Conservation (phyloP, 2,329 filamentous ascomycete genomes). For the Ceratocystis ficicola region DNA sequence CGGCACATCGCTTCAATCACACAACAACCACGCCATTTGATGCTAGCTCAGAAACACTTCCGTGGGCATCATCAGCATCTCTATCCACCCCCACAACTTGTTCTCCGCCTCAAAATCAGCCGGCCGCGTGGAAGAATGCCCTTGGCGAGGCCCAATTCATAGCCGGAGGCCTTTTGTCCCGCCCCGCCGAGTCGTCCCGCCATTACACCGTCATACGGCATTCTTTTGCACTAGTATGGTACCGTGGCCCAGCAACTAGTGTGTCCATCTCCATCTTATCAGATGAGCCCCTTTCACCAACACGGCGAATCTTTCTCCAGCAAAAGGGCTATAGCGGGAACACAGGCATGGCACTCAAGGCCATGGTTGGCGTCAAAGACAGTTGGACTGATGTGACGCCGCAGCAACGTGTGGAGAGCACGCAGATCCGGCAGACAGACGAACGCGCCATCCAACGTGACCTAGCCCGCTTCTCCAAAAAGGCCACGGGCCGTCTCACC, state of each 20-base stretch:
- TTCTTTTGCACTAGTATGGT: slow-evolving; percentile 51
- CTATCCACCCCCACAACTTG: background rate
- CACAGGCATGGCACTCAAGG: slow-evolving; percentile 54
- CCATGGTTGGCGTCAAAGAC: slow-evolving; percentile 45
- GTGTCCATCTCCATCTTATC: slow-evolving; percentile 53
- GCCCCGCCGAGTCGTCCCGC: slow-evolving; percentile 51
- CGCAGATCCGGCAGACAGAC: slow-evolving; percentile 43
- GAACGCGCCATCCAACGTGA: slow-evolving; percentile 59
- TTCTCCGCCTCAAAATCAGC: background rate
- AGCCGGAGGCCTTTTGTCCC: slow-evolving; percentile 50
- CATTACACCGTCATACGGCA: slow-evolving; percentile 57
- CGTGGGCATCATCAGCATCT: background rate
- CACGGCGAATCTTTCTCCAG: slow-evolving; percentile 55
- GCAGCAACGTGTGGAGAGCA: slow-evolving; percentile 32
- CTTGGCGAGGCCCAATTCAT: slow-evolving; percentile 51
- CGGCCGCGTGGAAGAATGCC: slow-evolving; percentile 35
- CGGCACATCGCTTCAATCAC: background rate
- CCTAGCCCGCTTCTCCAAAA: slow-evolving; percentile 50
- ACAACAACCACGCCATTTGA: background rate
- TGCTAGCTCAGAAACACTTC: background rate
- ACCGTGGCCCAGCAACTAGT: slow-evolving; percentile 51
- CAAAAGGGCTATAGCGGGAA: slow-evolving; percentile 56
- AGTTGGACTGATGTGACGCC: slow-evolving; percentile 61
- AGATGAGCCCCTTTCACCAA: slow-evolving; percentile 42
- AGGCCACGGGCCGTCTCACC: slow-evolving; percentile 35